These are phyloP conservation scores for Teunomyces panamensis DNA, from an alignment of 805 yeast genomes.

Conservation along the genomic window DNA sequence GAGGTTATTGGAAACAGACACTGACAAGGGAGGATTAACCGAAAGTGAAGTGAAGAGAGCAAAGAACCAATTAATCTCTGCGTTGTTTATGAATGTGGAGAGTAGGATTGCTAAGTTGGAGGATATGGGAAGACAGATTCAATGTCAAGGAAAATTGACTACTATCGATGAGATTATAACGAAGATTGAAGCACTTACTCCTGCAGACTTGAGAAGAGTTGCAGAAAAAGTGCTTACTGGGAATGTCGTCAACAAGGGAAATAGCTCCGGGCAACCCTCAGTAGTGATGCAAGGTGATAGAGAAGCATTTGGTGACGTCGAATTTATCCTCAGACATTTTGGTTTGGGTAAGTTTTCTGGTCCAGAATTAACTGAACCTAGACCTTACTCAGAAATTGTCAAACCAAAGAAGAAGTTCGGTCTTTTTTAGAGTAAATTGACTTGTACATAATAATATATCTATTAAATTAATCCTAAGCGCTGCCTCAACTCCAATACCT, in stretches of 20 bases:
- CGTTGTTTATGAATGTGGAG: conserved; percentile 89
- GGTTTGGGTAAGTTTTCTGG: conserved; percentile 60
- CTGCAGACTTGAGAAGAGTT: conserved; percentile 65
- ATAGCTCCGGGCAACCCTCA: conserved; percentile 63
- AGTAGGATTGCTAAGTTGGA: conserved; percentile 91
- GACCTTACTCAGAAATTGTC: conserved; percentile 10
- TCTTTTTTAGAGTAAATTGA: conserved; percentile 16
- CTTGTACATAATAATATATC: neutral
- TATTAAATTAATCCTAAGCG: conserved; percentile 21
- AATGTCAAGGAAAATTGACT: conserved; percentile 72
- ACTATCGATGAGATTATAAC: conserved; percentile 78
- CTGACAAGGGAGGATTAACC: conserved; percentile 54
- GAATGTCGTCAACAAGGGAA: conserved; percentile 48
- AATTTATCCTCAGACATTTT: conserved; percentile 56
- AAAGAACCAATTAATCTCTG: conserved; percentile 84
- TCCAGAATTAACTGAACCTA: conserved; percentile 14
- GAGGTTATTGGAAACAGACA: conserved; percentile 30
- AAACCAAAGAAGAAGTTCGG: conserved; percentile 14
- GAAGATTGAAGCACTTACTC: conserved; percentile 66
- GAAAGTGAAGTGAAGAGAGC: conserved; percentile 81
- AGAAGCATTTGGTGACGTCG: conserved; percentile 82
- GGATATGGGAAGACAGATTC: conserved; percentile 93
- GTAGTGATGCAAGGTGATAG: conserved; percentile 87
- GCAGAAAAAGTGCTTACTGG: conserved; percentile 77
- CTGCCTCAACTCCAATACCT: conserved; percentile 54